A percentile compares a stretch with the other conserved stretches of the same genome.
These are phyloP conservation scores for Fagopyrum homotropicum DNA, from an alignment of 148 eudicot species.

Conservation along the genomic window DNA sequence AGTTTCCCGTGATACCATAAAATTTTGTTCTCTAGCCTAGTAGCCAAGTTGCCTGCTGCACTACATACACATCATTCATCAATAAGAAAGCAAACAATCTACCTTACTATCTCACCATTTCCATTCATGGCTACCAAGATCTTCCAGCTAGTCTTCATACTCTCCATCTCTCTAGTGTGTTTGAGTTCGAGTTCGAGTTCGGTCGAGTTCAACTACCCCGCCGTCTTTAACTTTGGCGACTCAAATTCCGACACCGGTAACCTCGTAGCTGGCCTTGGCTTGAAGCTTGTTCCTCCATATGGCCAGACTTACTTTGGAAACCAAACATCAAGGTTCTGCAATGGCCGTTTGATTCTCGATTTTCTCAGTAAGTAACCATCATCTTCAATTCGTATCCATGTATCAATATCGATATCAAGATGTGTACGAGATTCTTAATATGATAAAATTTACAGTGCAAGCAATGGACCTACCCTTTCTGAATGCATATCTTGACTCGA, in stretches of 20 bases:
- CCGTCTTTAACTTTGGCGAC: slow-evolving; percentile 88
- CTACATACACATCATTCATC: neutral
- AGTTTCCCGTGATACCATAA: neutral
- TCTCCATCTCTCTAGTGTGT: slow-evolving; percentile 13
- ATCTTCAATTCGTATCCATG: neutral
- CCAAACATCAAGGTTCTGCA: slow-evolving; percentile 36
- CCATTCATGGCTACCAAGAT: slow-evolving; percentile 16
- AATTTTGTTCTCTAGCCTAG: slow-evolving; percentile 2
- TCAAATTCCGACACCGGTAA: slow-evolving; percentile 89
- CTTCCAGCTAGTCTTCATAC: neutral
- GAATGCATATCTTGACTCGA: slow-evolving; percentile 20
- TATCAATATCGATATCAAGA: neutral
- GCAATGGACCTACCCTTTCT: slow-evolving; percentile 18
- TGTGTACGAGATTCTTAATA: too few relatives aligned
- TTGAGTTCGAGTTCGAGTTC: slow-evolving; percentile 26
- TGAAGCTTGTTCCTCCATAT: slow-evolving; percentile 31
- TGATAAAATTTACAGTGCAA: slow-evolving; percentile 5
- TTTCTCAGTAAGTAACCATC: slow-evolving; percentile 31
- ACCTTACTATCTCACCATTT: neutral
- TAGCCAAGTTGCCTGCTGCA: neutral
- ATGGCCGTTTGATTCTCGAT: slow-evolving; percentile 47
- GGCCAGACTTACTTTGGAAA: slow-evolving; percentile 40
- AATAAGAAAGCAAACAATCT: neutral
- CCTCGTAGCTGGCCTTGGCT: slow-evolving; percentile 33
- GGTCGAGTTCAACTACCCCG: slow-evolving; percentile 64